A percentile compares a stretch with the other conserved stretches of the same genome.
These are phyloP conservation scores for Juncus inflexus DNA, from an alignment of 176 grass and related monocot genomes.

Conservation along the genomic window DNA sequence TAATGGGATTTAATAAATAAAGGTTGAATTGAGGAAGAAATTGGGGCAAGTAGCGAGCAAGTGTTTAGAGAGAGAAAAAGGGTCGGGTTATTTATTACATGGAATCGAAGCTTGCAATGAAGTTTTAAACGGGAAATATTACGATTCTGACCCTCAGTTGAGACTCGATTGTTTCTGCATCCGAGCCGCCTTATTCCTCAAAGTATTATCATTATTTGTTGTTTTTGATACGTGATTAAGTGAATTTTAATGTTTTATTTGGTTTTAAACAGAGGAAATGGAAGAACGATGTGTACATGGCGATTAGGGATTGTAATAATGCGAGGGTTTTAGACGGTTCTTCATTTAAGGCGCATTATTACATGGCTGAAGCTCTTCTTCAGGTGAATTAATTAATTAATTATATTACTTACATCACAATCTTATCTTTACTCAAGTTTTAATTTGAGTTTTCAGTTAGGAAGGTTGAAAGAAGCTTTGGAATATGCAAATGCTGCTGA, in stretches of 20 bases:
- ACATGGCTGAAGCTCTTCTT: slow-evolving; percentile 75
- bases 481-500: slow-evolving; percentile 46
- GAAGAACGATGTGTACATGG: slow-evolving; percentile 98
- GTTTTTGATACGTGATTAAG: neutral
- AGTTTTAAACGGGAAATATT: slow-evolving; percentile 55
- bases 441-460: slow-evolving; percentile 63
- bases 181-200: slow-evolving; percentile 75
- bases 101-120: slow-evolving; percentile 87
- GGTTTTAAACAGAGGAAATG: slow-evolving; percentile 59
- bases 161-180: slow-evolving; percentile 73
- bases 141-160: slow-evolving; percentile 40
- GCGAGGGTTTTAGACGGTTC: slow-evolving; percentile 53
- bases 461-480: slow-evolving; percentile 71
- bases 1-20: neutral
- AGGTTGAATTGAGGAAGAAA: slow-evolving; percentile 78
- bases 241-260: slow-evolving; percentile 13
- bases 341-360: slow-evolving; percentile 65
- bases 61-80: slow-evolving; percentile 36
- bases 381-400: slow-evolving; percentile 38
- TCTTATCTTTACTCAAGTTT: too few relatives aligned
- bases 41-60: slow-evolving; percentile 53
- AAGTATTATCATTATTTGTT: slow-evolving; percentile 32
- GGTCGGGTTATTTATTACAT: slow-evolving; percentile 39
- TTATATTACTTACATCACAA: too few relatives aligned
- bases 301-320: slow-evolving; percentile 75